Conservation (phyloP, 2,329 filamentous ascomycete genomes). For the Stachybotrys chlorohalonatus region DNA sequence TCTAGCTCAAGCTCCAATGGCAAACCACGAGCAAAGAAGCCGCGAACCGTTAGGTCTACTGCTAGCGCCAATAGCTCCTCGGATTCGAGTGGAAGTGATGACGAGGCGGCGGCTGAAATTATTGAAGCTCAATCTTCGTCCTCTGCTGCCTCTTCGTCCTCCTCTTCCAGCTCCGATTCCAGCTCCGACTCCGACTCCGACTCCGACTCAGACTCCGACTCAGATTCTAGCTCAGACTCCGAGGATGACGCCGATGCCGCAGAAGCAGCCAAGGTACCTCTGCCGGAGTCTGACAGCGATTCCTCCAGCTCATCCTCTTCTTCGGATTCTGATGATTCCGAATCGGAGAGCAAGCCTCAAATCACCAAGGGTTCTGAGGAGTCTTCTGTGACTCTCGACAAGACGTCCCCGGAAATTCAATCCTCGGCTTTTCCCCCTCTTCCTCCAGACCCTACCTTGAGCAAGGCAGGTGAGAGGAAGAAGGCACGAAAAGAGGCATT, state of each 20-base stretch:
- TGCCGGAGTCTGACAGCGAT: conserved; percentile 31
- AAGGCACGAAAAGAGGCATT: conserved; percentile 60
- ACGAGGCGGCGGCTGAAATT: not conserved
- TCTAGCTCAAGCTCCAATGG: conserved; percentile 36
- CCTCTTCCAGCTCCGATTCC: conserved; percentile 16
- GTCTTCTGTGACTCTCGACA: conserved; percentile 42
- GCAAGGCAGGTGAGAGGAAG: conserved; percentile 23
- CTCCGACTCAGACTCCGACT: conserved; percentile 29
- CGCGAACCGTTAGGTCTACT: conserved; percentile 22
- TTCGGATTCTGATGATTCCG: conserved; percentile 22
- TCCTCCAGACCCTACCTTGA: conserved; percentile 36
- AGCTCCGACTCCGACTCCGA: conserved; percentile 16
- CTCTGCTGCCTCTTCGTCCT: conserved; percentile 19
- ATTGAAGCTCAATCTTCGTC: not conserved
- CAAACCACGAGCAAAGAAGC: conserved; percentile 44
- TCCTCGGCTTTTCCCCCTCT: conserved; percentile 37
- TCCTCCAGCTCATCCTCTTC: conserved; percentile 19
- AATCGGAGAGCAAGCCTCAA: conserved; percentile 11
- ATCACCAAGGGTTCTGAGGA: conserved; percentile 23
- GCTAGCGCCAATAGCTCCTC: conserved; percentile 7
- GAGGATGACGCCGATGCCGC: conserved; percentile 24
- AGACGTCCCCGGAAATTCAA: conserved; percentile 32
- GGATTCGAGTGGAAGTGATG: too few relatives aligned
- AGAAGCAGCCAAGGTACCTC: conserved; percentile 29
- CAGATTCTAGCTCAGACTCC: conserved; percentile 24